These are phyloP conservation scores for Phytophthora melonis DNA, from an alignment of 352 stramenopile species.

Conservation along the genomic window DNA sequence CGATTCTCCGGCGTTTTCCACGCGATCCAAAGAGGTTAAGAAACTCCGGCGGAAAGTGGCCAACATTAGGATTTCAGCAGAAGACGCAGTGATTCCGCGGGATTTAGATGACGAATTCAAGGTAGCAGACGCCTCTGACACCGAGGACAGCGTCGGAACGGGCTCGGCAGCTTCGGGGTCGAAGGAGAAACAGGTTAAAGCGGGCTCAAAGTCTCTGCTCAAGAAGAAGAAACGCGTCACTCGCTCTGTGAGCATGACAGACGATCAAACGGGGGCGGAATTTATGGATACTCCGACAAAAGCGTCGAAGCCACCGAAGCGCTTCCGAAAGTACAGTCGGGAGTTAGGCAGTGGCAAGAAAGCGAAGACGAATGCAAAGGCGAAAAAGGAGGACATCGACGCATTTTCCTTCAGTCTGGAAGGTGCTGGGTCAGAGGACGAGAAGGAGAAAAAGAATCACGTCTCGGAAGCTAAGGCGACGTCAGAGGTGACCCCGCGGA, in stretches of 20 bases:
- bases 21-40: conserved; percentile 39
- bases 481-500: not conserved
- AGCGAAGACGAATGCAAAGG: not conserved
- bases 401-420: conserved; percentile 21
- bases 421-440: not conserved
- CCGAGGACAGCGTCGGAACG: conserved; percentile 8
- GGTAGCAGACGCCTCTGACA: not conserved
- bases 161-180: conserved; percentile 5
- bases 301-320: conserved; percentile 48
- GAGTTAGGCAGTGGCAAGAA: conserved; percentile 7
- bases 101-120: not conserved
- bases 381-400: conserved; percentile 19
- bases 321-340: conserved; percentile 38
- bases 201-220: conserved; percentile 3
- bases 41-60: conserved; percentile 35
- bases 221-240: conserved; percentile 58
- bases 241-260: conserved; percentile 35
- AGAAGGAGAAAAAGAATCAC: not conserved
- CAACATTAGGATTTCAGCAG: conserved; percentile 29
- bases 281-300: conserved; percentile 61
- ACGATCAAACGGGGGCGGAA: conserved; percentile 41
- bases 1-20: conserved; percentile 17
- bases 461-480: not conserved
- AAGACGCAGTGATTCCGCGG: not conserved
- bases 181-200: not conserved